A percentile compares a stretch with the other conserved stretches of the same genome.
phyloP scores from a whole-genome alignment of 805 yeast genomes.

The Lachancea cidri region DNA sequence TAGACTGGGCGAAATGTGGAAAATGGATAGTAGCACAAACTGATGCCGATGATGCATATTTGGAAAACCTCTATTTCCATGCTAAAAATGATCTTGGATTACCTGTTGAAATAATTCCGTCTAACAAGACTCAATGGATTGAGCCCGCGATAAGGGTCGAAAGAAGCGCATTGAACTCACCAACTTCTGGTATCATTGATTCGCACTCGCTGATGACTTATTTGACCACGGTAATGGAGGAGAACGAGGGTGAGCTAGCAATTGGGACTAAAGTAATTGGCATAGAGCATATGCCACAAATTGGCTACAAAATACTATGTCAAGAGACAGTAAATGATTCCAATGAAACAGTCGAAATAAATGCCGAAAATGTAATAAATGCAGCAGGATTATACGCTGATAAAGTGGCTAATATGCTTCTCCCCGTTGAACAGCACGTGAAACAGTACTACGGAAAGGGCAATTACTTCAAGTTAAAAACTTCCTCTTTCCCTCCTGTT shows the following conservation, averaged over 20 bases:
- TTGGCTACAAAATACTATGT: constrained; percentile 30
- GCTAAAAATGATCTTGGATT: constrained; percentile 47
- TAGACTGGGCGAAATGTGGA: constrained; percentile 63
- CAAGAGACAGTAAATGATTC: constrained; percentile 23
- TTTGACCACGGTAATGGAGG: constrained; percentile 49
- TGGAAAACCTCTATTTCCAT: constrained; percentile 47
- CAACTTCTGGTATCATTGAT: constrained; percentile 78
- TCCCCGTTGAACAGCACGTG: constrained; percentile 57
- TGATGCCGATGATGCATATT: constrained; percentile 53
- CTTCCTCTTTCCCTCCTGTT: constrained; percentile 42
- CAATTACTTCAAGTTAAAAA: constrained; percentile 60
- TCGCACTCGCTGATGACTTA: constrained; percentile 73
- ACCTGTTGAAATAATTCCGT: constrained; percentile 52
- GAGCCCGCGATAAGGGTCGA: constrained; percentile 69
- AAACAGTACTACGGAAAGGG: constrained; percentile 76
- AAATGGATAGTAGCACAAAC: constrained; percentile 86
- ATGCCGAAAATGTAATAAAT: constrained; percentile 59
- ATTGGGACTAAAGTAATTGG: constrained; percentile 53
- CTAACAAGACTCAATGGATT: constrained; percentile 37
- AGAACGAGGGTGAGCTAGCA: constrained; percentile 59
- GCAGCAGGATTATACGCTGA: constrained; percentile 80
- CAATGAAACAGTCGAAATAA: constrained; percentile 38
- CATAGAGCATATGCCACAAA: constrained; percentile 19
- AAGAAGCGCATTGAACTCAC: constrained; percentile 61
- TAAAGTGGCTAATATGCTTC: constrained; percentile 58